Conservation (phyloP, 164 flowering plant species). For the Stephania japonica region DNA sequence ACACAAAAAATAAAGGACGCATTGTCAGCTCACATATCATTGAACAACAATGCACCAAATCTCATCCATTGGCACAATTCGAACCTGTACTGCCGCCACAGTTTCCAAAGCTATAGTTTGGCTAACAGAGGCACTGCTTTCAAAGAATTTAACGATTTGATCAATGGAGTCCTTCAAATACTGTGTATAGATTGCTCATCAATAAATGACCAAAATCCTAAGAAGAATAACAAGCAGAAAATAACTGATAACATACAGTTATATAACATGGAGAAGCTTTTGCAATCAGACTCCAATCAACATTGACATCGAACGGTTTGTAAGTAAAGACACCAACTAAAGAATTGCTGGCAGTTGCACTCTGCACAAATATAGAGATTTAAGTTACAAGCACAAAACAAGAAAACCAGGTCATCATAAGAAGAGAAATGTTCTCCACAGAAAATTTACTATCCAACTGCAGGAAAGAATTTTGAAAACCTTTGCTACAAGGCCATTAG, state of each 20-base stretch:
- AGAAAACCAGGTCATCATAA: background rate
- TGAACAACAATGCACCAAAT: background rate
- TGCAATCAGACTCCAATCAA: slow-evolving; percentile 92
- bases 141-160: slow-evolving; percentile 68
- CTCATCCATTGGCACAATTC: background rate
- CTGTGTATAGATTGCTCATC: slow-evolving; percentile 35
- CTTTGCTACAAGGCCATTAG: slow-evolving; percentile 88
- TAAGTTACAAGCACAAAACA: slow-evolving; percentile 1
- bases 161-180: slow-evolving; percentile 83
- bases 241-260: slow-evolving; percentile 50
- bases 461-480: slow-evolving; percentile 24
- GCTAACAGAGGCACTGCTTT: slow-evolving; percentile 70
- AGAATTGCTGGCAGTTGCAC: slow-evolving; percentile 70
- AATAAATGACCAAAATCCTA: slow-evolving; percentile 15
- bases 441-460: background rate
- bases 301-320: slow-evolving; percentile 81
- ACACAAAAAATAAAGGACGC: slow-evolving; percentile 3
- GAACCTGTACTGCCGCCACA: slow-evolving; percentile 96
- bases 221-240: slow-evolving; percentile 2
- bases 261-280: slow-evolving; percentile 98
- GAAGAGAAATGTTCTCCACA: background rate
- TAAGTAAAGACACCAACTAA: slow-evolving; percentile 71
- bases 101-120: slow-evolving; percentile 90
- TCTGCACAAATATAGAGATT: slow-evolving; percentile 42
- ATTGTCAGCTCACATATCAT: background rate